A percentile compares a stretch with the other conserved stretches of the same genome.
Evolutionary conservation across 345 rosid species (phyloP).

Genomic region (Leavenworthia alabamica): DNA sequence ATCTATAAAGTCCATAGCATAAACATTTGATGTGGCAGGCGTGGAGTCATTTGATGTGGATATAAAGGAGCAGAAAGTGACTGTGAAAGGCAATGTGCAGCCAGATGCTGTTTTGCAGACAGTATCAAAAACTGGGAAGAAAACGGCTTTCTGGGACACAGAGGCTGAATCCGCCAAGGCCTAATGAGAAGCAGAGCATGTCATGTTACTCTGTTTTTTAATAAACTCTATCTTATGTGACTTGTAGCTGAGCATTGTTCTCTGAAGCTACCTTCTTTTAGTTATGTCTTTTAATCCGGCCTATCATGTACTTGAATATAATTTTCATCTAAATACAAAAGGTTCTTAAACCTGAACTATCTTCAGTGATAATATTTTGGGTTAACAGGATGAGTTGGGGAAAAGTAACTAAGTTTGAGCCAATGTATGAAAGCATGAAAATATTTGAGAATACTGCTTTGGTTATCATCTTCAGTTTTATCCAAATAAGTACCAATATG

Average conservation of each 20-base stretch:
- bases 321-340: neutral
- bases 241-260: neutral
- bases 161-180: constrained; percentile 22
- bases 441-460: neutral
- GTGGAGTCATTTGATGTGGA: constrained; percentile 77
- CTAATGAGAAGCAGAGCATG: constrained; percentile 1
- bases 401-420: neutral
- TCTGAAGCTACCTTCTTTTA: neutral
- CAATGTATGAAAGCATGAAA: neutral
- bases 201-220: neutral
- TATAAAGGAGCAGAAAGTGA: constrained; percentile 84
- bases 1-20: neutral
- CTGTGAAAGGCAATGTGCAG: constrained; percentile 75
- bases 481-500: neutral
- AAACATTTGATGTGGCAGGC: constrained; percentile 19
- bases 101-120: constrained; percentile 73
- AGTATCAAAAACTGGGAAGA: constrained; percentile 81
- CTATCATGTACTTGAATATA: neutral
- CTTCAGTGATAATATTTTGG: neutral
- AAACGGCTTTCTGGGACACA: constrained; percentile 60
- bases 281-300: neutral
- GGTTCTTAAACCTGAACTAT: neutral
- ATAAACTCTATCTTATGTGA: neutral
- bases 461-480: neutral
- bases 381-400: neutral